Base-by-base conservation (phyloP, 108 stramenopile species). In the Skeletonema menzelii region DNA sequence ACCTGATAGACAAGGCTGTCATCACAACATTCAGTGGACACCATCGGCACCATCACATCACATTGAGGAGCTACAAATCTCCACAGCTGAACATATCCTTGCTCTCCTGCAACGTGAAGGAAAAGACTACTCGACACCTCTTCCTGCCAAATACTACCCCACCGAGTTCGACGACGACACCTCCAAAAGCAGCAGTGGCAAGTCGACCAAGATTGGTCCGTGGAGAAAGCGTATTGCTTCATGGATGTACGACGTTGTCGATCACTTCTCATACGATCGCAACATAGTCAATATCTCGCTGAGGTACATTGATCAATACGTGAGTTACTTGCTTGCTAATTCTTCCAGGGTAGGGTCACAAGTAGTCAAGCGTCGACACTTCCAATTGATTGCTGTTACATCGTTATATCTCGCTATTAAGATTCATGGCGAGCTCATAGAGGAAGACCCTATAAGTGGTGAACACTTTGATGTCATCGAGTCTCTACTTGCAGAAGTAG, bases 161-260 rank as follows among this genome's bases (percentile, higher is more conserved):
- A 71, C 57, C 19, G 77, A 78, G 59, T 78, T 78, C 44, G 77
- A 58, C 28, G 77, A 78, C 22, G 56, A 31, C 17, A 40, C 12
- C 8, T 40, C 32, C 65, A 40, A 42, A 56, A 34, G 13, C 28
- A 42, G 34, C 5, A 64, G 28, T 28, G 65, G 20, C 30, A 70
- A 64, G 46, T 44, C 58, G 8, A 35, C 65, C 14, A 64, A 63
- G 49, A 78, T 78, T 53, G 77, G 77, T 4, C 77, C 77, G 11
- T 79, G 77, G 77, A 27, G 77, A n/a, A 67, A 60, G 35, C 87
- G 84, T 40, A 95, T 90, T 11, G 88, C 84, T 61, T 89, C 91
- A 60, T 95, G 94, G 94, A 85, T 86, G 63, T 95, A 89, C 59
- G 85, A 88, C 27, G 87, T 93, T 26, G 76, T 90, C 26, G 95